Evolutionary conservation across 345 rosid genomes (phyloP), one percentile per base, ranked within the genome.

Genomic region (Boechera divaricarpa): DNA sequence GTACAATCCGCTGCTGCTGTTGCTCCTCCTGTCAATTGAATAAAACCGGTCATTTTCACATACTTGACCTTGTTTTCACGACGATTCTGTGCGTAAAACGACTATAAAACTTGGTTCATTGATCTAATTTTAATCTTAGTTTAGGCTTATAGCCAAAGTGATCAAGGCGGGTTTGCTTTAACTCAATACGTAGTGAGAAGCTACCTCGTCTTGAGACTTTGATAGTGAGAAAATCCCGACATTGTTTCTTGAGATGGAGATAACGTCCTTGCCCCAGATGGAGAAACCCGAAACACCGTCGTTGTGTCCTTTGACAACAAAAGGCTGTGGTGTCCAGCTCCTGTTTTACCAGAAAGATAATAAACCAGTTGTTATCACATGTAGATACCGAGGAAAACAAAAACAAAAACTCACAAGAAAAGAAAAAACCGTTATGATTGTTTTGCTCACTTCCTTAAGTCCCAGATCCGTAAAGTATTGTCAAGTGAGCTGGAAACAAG

Each of bases 401-500:
- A 11, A n/a, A 48, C 9, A 6, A 58, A 48, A 51, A n/a, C 16
- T 54, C 48, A 59, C 53, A 64, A 56, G 36, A 59, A 15, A 77
- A 36, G 10, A 16, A 70, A 70, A 60, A 24, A 28, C 2, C 21
- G 10, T 5, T 24, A 67, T 51, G 39, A 78, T 28, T 32, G 32
- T 72, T 39, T 33, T 10, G 7, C 55, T 59, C 75, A 94, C 98
- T 90, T 87, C 78, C 97, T 88, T 74, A 94, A 71, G 85, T 94
- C 97, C 98, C 98, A 94, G 63, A 90, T 84, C 36, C 86, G 84
- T 81, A 94, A 66, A 58, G 91, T 88, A 77, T 70, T 83, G 79
- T 91, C 98, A 54, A 87, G 91, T 73, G 97, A 94, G 87, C 98
- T 94, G 65, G 98, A 91, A 74, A 94, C 90, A 81, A 94, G 93